phyloP scores from a whole-genome alignment of 768 basidiomycete species.

The Suillus clintonianus region DNA sequence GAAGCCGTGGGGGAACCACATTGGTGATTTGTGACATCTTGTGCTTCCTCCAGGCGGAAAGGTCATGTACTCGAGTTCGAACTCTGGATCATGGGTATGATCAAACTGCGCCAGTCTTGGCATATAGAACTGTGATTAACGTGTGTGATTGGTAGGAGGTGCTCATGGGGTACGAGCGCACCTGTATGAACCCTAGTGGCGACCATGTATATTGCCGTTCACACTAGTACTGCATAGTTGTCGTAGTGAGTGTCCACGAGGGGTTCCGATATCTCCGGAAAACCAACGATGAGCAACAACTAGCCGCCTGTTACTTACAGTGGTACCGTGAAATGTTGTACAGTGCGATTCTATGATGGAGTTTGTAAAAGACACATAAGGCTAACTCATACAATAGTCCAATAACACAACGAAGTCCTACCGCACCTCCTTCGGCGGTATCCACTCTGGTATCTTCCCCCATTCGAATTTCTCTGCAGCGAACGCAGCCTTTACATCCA shows the following conservation, averaged over 20 bases:
- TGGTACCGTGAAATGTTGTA: neutral
- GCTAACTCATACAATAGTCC: neutral
- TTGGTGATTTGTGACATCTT: slow-evolving; percentile 19
- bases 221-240: slow-evolving; percentile 73
- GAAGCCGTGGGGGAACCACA: slow-evolving; percentile 58
- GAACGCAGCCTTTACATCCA: slow-evolving; percentile 54
- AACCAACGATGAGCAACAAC: slow-evolving; percentile 59
- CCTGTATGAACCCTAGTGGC: slow-evolving; percentile 84
- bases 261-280: slow-evolving; percentile 58
- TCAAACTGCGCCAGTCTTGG: slow-evolving; percentile 53
- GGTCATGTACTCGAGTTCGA: slow-evolving; percentile 80
- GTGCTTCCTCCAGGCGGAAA: slow-evolving; percentile 38
- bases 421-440: slow-evolving; percentile 64
- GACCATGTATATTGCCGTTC: too few relatives aligned
- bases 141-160: slow-evolving; percentile 4
- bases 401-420: slow-evolving; percentile 23
- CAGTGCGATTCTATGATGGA: neutral
- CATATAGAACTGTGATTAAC: slow-evolving; percentile 59
- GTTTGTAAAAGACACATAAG: slow-evolving; percentile 2
- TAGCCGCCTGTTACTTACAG: neutral
- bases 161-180: slow-evolving; percentile 32
- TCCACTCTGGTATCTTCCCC: slow-evolving; percentile 73
- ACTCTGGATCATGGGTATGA: slow-evolving; percentile 54
- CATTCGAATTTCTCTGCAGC: slow-evolving; percentile 59
- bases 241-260: slow-evolving; percentile 53